Evolutionary conservation across 2,329 filamentous ascomycete species (phyloP).

Genomic region (Cercospora zeina): DNA sequence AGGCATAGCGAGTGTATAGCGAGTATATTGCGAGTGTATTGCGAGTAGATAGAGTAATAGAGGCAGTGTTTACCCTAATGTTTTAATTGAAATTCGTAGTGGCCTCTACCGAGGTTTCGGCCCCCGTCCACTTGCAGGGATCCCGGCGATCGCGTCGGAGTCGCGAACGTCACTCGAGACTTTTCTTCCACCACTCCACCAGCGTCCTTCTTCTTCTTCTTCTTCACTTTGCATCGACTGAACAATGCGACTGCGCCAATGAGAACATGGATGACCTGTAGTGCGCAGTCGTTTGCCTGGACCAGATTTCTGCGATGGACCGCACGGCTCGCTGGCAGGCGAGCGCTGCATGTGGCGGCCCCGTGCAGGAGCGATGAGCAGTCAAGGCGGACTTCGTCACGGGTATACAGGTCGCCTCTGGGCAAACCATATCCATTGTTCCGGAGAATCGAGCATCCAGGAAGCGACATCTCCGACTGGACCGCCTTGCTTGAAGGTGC

Average conservation of each 20-base stretch:
- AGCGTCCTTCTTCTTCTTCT: conserved; percentile 2
- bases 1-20: no score
- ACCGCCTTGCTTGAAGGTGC: conserved; percentile 27
- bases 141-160: not conserved
- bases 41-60: no score
- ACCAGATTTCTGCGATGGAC: conserved; percentile 3
- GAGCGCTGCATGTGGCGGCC: not conserved
- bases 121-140: no score
- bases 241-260: conserved; percentile 33
- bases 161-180: conserved; percentile 18
- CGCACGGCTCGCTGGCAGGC: not conserved
- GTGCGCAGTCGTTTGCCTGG: conserved; percentile 16
- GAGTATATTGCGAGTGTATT: no score
- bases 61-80: no score
- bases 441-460: conserved; percentile 11
- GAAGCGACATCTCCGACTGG: conserved; percentile 19
- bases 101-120: no score
- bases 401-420: not conserved
- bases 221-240: not conserved
- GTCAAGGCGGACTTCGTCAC: not conserved
- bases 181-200: conserved; percentile 7
- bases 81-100: no score
- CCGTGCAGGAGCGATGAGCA: not conserved
- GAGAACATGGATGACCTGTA: conserved; percentile 31
- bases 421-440: conserved; percentile 20